Percentiles rank a stretch among this genome's conserved stretches.
Evolutionary conservation across 139 green algal species (phyloP).

Genomic region (Raphidocelis subcapitata): DNA sequence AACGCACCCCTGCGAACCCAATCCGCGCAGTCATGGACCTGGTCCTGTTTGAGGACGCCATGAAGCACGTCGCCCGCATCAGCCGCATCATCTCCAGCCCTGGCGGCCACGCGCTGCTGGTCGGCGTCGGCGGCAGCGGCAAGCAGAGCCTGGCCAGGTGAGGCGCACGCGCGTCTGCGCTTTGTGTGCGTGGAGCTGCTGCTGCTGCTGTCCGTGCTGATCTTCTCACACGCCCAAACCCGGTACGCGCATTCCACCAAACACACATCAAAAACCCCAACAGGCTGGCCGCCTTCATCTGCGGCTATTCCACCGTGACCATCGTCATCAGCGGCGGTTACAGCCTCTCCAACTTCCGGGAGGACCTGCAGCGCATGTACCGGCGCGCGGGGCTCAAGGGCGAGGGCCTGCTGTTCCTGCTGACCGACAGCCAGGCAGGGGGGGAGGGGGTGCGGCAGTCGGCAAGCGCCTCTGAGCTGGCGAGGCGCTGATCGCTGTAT

Average conservation of each 20-base stretch:
- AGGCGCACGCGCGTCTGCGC: neutral
- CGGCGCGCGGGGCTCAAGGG: constrained; percentile 78
- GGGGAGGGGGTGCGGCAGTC: neutral
- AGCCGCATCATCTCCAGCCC: constrained; percentile 79
- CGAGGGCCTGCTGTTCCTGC: constrained; percentile 86
- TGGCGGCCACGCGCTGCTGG: constrained; percentile 85
- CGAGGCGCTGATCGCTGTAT: no score
- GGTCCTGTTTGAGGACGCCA: constrained; percentile 91
- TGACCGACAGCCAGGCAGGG: constrained; percentile 61
- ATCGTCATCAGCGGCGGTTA: constrained; percentile 88
- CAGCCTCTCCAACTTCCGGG: constrained; percentile 73
- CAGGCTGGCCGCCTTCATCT: constrained; percentile 79
- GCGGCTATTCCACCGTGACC: constrained; percentile 68
- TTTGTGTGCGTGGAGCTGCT: no score
- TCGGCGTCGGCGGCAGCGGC: constrained; percentile 84
- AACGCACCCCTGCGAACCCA: no score
- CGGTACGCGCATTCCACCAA: no score
- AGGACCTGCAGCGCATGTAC: constrained; percentile 92
- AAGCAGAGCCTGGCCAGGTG: constrained; percentile 68
- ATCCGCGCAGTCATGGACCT: constrained; percentile 85
- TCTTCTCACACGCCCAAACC: no score
- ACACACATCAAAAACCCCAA: no score
- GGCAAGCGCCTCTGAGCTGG: no score
- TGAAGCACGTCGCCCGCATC: constrained; percentile 91
- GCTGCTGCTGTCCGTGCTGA: no score